Percentiles rank a stretch among this genome's conserved stretches.
These are phyloP conservation scores for Sextonia rubra DNA, from an alignment of 164 flowering plant species.

Conservation along the genomic window DNA sequence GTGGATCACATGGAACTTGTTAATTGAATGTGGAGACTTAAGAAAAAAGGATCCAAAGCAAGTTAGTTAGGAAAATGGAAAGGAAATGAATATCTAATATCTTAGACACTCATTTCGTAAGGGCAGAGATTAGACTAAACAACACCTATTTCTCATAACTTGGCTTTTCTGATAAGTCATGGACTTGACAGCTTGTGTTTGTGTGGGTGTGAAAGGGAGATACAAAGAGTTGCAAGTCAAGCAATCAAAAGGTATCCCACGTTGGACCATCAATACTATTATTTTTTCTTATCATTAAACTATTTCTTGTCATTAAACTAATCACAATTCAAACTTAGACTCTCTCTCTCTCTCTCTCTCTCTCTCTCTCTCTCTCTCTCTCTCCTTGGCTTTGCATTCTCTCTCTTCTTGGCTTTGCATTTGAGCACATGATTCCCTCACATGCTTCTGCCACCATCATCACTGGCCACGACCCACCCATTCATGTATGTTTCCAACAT, in stretches of 20 bases:
- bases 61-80: neutral
- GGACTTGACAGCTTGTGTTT: neutral
- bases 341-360: too few species aligned
- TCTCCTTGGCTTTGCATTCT: neutral
- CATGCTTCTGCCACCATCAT: conserved; percentile 9
- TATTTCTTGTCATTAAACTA: neutral
- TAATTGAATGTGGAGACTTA: too few species aligned
- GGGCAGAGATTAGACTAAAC: neutral
- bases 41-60: neutral
- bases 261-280: neutral
- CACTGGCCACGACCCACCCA: conserved; percentile 12
- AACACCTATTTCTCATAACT: neutral
- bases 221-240: neutral
- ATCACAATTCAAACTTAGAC: neutral
- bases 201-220: neutral
- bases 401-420: neutral
- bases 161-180: neutral
- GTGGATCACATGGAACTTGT: too few species aligned
- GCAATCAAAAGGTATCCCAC: conserved; percentile 3
- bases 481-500: conserved; percentile 10
- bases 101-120: too few species aligned
- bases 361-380: too few species aligned
- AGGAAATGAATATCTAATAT: too few species aligned
- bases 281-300: neutral
- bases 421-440: conserved; percentile 3